Evolutionary conservation across 78 protist species (phyloP), one percentile per base, ranked within the genome.

Genomic region (Monosiga brevicollis): DNA sequence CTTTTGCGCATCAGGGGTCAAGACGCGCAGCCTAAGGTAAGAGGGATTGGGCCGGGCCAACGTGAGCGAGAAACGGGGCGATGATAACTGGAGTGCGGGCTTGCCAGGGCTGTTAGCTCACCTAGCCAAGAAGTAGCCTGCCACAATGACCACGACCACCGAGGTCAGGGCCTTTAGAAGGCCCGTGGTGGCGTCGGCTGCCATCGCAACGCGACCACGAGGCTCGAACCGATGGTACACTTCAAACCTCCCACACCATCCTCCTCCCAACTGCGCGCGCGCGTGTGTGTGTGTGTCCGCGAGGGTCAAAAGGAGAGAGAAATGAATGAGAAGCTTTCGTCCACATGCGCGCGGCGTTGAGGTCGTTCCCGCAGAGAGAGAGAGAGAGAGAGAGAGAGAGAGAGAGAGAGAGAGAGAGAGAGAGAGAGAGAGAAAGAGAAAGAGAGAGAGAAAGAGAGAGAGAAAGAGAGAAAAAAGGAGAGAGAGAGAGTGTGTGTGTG

Each of bases 401-500:
- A 49, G 62, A 20, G 62, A 49, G 62, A 20, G 62, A 49, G 62
- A 20, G 62, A 49, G 62, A 20, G 62, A 49, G 74, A 26, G 74
- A 70, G 74, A 24, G 74, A 70, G 74, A 24, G 74, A 70, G 74
- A 24, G 74, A 70, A 32, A 34, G 79, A 76, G 79, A 2, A n/a
- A 76, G 42, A 2, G 79, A 76, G 55, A 34, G 79, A 39, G 79
- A 34, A n/a, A 76, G 79, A 2, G 79, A 35, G 79, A 34, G 79
- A 39, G 79, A 34, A 40, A 76, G 79, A 15, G 79, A 35, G 79
- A 34, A 40, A 26, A 40, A 34, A n/a, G 39, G 79, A 34, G 74
- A 25, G 74, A 24, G 74, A 25, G 74, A 24, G 74, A 25, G 74
- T 25, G 74, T 26, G 74, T 25, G 74, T 2, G 74, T 25, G 74